Conservation (phyloP, 352 stramenopile species). For the Blastocystis sp. region DNA sequence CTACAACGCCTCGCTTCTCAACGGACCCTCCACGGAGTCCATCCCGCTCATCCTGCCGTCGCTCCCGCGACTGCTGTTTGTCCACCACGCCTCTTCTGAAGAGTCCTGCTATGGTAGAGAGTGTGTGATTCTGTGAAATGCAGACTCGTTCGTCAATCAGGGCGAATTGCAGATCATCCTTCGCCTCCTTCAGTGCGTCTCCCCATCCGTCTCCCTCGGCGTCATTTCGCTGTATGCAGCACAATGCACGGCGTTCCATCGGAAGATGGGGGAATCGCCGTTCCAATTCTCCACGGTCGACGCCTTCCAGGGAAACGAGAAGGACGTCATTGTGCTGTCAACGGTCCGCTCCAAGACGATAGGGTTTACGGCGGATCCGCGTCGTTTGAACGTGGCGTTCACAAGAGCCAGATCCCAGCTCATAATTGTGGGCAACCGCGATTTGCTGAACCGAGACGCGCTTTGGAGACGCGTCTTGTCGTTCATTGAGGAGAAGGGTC, state of each 20-base stretch:
- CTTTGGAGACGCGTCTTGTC: slow-evolving; percentile 10
- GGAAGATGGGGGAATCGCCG: not conserved
- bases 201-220: not conserved
- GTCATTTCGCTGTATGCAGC: slow-evolving; percentile 59
- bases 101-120: not conserved
- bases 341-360: slow-evolving; percentile 86
- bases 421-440: slow-evolving; percentile 81
- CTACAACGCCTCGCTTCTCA: not conserved
- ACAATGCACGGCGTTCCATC: not conserved
- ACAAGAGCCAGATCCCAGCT: slow-evolving; percentile 85
- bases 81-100: slow-evolving; percentile 25
- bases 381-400: slow-evolving; percentile 87
- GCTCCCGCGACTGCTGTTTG: not conserved
- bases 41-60: not conserved
- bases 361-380: slow-evolving; percentile 86
- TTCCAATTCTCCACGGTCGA: slow-evolving; percentile 90
- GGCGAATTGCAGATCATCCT: slow-evolving; percentile 28
- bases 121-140: not conserved
- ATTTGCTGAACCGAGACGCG: not conserved
- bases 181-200: not conserved
- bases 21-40: slow-evolving; percentile 1
- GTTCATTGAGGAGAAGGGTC: slow-evolving; percentile 12
- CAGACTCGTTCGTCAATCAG: slow-evolving; percentile 43
- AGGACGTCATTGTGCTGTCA: slow-evolving; percentile 98
- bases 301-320: slow-evolving; percentile 96